Percentiles rank a stretch among this genome's conserved stretches.
Conservation (phyloP, 805 yeast genomes). For the Saccharomycodes ludwigii region DNA sequence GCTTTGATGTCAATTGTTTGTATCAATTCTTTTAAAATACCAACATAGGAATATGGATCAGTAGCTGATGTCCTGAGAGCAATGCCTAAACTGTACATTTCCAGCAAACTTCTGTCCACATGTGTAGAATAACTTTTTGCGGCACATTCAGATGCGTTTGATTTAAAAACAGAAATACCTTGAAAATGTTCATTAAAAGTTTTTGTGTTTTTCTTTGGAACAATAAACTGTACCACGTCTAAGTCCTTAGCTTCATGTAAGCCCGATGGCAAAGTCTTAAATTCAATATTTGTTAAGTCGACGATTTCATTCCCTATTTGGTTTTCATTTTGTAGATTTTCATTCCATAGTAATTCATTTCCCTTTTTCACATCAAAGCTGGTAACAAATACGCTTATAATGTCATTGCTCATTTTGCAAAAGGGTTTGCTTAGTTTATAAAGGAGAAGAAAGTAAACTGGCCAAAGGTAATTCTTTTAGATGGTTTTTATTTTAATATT, state of each 20-base stretch:
- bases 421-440: no score
- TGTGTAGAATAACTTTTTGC: constrained; percentile 9
- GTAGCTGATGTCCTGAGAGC: constrained; percentile 20
- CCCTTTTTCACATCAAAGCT: constrained; percentile 24
- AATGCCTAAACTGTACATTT: constrained; percentile 55
- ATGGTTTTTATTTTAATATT: no score
- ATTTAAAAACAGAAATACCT: constrained; percentile 42
- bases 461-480: no score
- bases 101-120: constrained; percentile 32
- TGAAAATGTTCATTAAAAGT: constrained; percentile 16
- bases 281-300: constrained; percentile 37
- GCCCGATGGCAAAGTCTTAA: constrained; percentile 58
- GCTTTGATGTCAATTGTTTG: constrained; percentile 3
- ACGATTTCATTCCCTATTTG: constrained; percentile 6
- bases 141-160: constrained; percentile 25
- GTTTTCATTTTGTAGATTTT: constrained; percentile 15
- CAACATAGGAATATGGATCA: no score
- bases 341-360: constrained; percentile 19
- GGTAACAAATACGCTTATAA: constrained; percentile 15
- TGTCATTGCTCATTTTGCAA: no score
- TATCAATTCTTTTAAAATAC: constrained; percentile 12
- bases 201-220: constrained; percentile 16
- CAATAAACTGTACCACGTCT: constrained; percentile 45
- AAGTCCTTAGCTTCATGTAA: constrained; percentile 33
- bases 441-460: no score